Conservation (phyloP, 73 alveolate species). For the Effrenium voratum region DNA sequence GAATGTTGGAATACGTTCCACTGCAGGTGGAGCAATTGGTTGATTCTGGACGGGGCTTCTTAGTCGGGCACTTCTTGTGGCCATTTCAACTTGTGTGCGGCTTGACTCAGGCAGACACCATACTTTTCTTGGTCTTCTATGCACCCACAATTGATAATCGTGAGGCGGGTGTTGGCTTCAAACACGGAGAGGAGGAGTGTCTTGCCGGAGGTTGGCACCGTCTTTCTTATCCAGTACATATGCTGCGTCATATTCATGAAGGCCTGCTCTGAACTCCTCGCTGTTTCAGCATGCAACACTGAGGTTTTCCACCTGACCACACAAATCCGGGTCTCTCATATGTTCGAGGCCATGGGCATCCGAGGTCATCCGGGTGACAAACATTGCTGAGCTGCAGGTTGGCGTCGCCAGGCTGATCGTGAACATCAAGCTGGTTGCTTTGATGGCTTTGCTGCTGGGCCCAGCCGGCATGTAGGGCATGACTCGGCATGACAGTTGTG, state of each 20-base stretch:
- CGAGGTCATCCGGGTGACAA: background rate
- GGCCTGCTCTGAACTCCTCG: background rate
- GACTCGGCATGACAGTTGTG: too few species aligned
- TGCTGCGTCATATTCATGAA: constrained; percentile 94
- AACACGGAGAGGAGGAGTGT: background rate
- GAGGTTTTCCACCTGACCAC: constrained; percentile 92
- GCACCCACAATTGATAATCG: constrained; percentile 90
- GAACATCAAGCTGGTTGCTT: constrained; percentile 69
- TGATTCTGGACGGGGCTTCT: constrained; percentile 83
- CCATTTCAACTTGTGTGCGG: background rate
- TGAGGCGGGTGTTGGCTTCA: background rate
- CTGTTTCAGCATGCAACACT: too few species aligned
- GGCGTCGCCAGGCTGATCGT: constrained; percentile 89
- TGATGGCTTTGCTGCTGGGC: constrained; percentile 84
- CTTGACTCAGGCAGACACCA: constrained; percentile 62
- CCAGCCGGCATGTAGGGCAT: background rate
- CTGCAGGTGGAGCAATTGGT: constrained; percentile 83
- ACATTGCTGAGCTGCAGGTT: background rate
- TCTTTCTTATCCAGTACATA: constrained; percentile 78
- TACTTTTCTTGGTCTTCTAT: constrained; percentile 70
- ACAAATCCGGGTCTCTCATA: constrained; percentile 91
- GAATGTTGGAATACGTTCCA: too few species aligned
- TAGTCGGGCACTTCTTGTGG: constrained; percentile 27
- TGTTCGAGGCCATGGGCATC: constrained; percentile 46
- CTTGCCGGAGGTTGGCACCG: constrained; percentile 64